These are phyloP conservation scores for Cutaneotrichosporon mucoides DNA, from an alignment of 1,284 basidiomycete genomes.

Conservation along the genomic window DNA sequence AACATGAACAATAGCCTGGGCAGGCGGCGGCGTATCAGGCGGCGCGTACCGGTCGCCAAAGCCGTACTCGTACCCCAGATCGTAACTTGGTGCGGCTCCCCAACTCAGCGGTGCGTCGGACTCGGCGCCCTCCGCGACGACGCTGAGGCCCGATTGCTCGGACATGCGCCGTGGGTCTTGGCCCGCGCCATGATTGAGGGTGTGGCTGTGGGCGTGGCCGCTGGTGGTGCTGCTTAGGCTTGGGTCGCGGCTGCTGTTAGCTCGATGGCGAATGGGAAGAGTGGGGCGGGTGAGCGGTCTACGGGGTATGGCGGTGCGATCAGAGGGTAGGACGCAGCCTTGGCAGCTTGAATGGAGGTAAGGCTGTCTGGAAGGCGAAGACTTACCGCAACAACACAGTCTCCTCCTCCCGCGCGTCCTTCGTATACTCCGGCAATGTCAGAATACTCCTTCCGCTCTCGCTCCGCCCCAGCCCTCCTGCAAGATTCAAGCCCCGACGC, in stretches of 20 bases:
- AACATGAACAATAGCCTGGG: too few relatives aligned
- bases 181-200: background rate
- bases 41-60: background rate
- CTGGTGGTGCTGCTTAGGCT: background rate
- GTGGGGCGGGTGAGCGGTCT: too few relatives aligned
- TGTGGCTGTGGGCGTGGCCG: background rate
- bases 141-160: background rate
- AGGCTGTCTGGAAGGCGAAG: too few relatives aligned
- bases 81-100: background rate
- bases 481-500: background rate
- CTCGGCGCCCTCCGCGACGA: background rate
- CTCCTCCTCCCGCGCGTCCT: conserved; percentile 42
- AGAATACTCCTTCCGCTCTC: conserved; percentile 37
- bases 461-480: conserved; percentile 15
- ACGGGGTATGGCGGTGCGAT: too few relatives aligned
- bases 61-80: background rate
- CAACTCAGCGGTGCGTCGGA: background rate
- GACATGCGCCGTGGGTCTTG: background rate
- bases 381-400: conserved; percentile 37
- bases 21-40: background rate
- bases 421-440: conserved; percentile 39
- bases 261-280: background rate
- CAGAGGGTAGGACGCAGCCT: too few relatives aligned
- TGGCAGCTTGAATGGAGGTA: too few relatives aligned
- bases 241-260: background rate